These are phyloP conservation scores for Rhizophora mangle DNA, from an alignment of 345 rosid species.

Conservation along the genomic window DNA sequence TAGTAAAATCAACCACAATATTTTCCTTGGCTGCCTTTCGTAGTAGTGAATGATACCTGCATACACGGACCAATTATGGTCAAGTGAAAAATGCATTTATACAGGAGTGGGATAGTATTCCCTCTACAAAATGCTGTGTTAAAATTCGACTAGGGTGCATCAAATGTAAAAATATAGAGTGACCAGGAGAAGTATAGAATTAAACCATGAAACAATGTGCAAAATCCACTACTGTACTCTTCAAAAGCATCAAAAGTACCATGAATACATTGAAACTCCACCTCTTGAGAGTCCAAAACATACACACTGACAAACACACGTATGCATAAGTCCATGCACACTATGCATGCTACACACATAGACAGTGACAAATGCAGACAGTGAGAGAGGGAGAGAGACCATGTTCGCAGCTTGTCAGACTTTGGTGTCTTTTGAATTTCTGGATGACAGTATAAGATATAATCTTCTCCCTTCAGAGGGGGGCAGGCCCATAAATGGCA, in stretches of 20 bases:
- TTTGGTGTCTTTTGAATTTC: constrained; percentile 33
- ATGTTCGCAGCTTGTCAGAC: constrained; percentile 30
- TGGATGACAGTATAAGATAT: constrained; percentile 31
- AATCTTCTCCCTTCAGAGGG: constrained; percentile 35
- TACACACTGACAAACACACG: not conserved
- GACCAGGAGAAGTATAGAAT: not conserved
- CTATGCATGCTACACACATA: not conserved
- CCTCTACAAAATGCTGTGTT: not conserved
- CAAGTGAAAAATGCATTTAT: not conserved
- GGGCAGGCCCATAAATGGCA: constrained; percentile 38
- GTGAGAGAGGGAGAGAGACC: constrained; percentile 21
- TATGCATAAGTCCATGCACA: not conserved
- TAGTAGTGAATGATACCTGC: constrained; percentile 45
- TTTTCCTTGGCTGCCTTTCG: constrained; percentile 36
- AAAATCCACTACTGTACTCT: too few relatives aligned
- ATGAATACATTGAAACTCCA: not conserved
- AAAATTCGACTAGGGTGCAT: not conserved
- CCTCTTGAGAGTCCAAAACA: not conserved
- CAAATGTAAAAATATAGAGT: not conserved
- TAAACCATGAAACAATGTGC: not conserved
- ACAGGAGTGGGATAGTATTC: too few relatives aligned
- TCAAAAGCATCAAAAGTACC: not conserved
- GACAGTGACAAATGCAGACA: not conserved
- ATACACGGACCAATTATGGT: constrained; percentile 13
- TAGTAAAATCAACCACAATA: constrained; percentile 33